Percentiles rank a stretch among this genome's conserved stretches.
Evolutionary conservation across 768 basidiomycete species (phyloP).

Genomic region (Amanita muscaria): DNA sequence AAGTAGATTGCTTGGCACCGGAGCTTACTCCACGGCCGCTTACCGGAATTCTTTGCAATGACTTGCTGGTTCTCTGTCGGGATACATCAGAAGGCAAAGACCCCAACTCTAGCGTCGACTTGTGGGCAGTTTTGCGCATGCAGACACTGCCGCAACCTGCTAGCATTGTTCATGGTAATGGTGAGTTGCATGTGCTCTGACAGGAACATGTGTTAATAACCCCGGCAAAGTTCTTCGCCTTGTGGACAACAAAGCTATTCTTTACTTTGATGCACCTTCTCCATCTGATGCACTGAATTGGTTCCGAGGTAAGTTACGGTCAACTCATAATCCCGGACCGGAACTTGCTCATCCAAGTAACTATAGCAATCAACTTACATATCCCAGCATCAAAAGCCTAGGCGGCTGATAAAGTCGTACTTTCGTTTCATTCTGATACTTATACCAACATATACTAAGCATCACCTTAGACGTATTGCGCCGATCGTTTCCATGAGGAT

Average conservation of each 20-base stretch:
- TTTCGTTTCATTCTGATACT: background rate
- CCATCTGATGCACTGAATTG: conserved; percentile 82
- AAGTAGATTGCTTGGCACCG: conserved; percentile 85
- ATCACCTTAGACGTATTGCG: background rate
- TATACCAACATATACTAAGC: conserved; percentile 2
- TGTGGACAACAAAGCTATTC: conserved; percentile 86
- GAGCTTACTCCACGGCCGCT: conserved; percentile 75
- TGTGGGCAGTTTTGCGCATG: conserved; percentile 97
- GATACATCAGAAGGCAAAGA: conserved; percentile 80
- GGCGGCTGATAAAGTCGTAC: conserved; percentile 14
- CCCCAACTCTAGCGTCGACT: conserved; percentile 64
- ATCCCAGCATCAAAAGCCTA: conserved; percentile 77
- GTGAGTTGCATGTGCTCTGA: conserved; percentile 26
- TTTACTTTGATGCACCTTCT: conserved; percentile 82
- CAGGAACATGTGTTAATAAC: conserved; percentile 4
- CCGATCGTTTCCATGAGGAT: background rate
- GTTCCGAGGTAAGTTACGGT: conserved; percentile 66
- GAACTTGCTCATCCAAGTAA: background rate
- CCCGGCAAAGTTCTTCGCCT: conserved; percentile 61
- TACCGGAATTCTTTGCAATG: conserved; percentile 83
- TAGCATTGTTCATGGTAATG: conserved; percentile 82
- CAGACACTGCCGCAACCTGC: conserved; percentile 87
- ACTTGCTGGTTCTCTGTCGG: conserved; percentile 85
- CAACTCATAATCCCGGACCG: background rate
- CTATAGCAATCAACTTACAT: conserved; percentile 77